Conservation (phyloP, 441 rosid species). For the California macrophylla region DNA sequence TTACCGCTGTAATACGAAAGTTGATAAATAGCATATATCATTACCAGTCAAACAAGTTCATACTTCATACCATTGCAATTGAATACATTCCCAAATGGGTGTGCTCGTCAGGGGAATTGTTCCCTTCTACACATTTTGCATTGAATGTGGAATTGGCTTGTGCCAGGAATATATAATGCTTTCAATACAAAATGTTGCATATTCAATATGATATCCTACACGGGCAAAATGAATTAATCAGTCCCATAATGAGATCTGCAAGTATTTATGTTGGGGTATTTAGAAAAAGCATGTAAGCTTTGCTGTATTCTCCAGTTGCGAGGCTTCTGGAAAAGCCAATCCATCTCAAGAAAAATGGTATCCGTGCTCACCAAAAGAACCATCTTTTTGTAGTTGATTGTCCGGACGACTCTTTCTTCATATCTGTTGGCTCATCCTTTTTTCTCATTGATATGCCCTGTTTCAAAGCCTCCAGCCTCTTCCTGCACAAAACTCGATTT, state of each 20-base stretch:
- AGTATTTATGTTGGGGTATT: neutral
- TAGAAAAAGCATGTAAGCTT: neutral
- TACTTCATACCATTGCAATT: neutral
- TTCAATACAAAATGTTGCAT: neutral
- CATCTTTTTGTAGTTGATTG: conserved; percentile 30
- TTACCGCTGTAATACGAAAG: neutral
- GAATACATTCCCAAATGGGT: too few relatives aligned
- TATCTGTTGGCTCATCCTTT: conserved; percentile 30
- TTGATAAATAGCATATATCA: neutral
- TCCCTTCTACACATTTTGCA: too few relatives aligned
- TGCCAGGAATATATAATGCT: neutral
- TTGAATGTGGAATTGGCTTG: neutral
- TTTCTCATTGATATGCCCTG: conserved; percentile 53
- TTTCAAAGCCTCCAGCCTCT: conserved; percentile 58
- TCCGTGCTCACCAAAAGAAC: conserved; percentile 49
- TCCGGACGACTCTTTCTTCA: conserved; percentile 12
- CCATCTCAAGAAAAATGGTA: neutral
- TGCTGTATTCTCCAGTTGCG: neutral
- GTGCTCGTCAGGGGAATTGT: too few relatives aligned
- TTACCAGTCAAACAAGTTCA: neutral
- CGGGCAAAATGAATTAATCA: neutral
- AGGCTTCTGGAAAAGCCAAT: neutral
- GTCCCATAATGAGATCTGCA: neutral
- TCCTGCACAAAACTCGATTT: conserved; percentile 31
- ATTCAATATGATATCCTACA: neutral